Base-by-base conservation (phyloP, 257 asterid genomes). In the Anisodus tanguticus region DNA sequence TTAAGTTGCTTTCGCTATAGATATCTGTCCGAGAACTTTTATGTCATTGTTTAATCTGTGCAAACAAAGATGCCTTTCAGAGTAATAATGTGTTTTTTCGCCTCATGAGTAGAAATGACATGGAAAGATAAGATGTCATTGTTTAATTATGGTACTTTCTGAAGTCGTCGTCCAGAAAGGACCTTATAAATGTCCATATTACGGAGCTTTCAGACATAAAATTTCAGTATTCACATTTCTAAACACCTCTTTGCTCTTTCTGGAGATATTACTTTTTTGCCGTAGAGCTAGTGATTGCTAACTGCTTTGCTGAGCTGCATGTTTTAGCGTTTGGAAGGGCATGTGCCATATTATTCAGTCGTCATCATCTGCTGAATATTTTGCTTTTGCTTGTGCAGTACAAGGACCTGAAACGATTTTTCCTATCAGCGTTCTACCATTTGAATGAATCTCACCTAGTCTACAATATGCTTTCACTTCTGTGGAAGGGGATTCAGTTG, bases 401-500 rank as follows among this genome's bases (percentile, higher is more conserved):
- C 92, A 92, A 89, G 91, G 98, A 95, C 84, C 74, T 93, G 85
- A 91, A 90, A 91, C 98, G 99, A n/a, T 88, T 95, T 70, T 43
- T 93, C 83, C 85, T 95, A 81, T 94, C 99, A 6, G 88, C 97
- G 49, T 91, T 95, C 88, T 94, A 94, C 87, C 99, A 96, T 87
- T 87, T 92, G 70, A 89, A 88, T 12, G 99, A 94, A 68, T 88
- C 98, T 66, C 99, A 96, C 85, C 95, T 96, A 22, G 91, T 94
- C 8, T 96, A 93, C 94, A 96, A 96, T 35, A 96, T 94, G 98
- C 81, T 93, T 15, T 96, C 99, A 22, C 97, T 96, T n/a, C 79
- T 96, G 83, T 96, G 99, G 99, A 96, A 96, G 82, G 99, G 99
- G 82, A 92, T 92, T 83, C 97, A 90, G 45, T 69, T 96, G 90